Evolutionary conservation across 192 early-diverging fungal species (phyloP).

Genomic region (Coemansia sp.): DNA sequence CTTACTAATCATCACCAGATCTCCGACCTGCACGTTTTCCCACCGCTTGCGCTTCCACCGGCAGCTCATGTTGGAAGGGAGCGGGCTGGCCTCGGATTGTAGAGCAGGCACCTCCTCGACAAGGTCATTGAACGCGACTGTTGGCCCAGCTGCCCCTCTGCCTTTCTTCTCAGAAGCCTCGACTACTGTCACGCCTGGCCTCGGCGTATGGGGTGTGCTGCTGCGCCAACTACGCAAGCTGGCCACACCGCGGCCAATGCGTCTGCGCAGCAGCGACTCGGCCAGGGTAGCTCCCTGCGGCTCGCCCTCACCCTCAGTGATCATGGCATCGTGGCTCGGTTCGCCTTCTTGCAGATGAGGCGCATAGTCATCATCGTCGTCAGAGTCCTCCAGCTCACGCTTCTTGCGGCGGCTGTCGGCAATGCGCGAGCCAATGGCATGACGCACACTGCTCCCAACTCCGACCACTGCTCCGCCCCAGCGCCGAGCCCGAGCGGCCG

Average conservation of each 20-base stretch:
- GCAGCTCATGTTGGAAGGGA: constrained; percentile 50
- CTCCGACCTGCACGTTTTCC: constrained; percentile 73
- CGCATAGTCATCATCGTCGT: constrained; percentile 50
- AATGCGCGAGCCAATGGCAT: constrained; percentile 24
- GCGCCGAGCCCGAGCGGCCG: constrained; percentile 21
- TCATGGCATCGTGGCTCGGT: background rate
- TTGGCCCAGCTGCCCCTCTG: no score
- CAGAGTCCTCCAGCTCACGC: constrained; percentile 52
- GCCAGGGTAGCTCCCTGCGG: constrained; percentile 4
- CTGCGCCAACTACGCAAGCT: constrained; percentile 48
- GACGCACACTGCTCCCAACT: constrained; percentile 26
- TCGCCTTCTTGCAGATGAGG: no score
- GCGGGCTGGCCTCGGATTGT: constrained; percentile 9
- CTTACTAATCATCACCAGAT: constrained; percentile 71
- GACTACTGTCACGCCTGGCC: background rate
- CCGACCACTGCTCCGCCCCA: constrained; percentile 19
- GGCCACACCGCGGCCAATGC: constrained; percentile 32
- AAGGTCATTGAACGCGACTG: constrained; percentile 39
- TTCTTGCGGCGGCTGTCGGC: constrained; percentile 48
- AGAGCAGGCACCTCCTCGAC: constrained; percentile 21
- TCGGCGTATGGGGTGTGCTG: background rate
- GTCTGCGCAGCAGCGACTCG: constrained; percentile 31
- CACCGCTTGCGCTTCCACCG: constrained; percentile 53
- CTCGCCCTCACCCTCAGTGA: background rate
- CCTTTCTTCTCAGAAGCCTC: background rate